phyloP scores from a whole-genome alignment of 1,284 basidiomycete genomes.

The Fomitopsis palustris region DNA sequence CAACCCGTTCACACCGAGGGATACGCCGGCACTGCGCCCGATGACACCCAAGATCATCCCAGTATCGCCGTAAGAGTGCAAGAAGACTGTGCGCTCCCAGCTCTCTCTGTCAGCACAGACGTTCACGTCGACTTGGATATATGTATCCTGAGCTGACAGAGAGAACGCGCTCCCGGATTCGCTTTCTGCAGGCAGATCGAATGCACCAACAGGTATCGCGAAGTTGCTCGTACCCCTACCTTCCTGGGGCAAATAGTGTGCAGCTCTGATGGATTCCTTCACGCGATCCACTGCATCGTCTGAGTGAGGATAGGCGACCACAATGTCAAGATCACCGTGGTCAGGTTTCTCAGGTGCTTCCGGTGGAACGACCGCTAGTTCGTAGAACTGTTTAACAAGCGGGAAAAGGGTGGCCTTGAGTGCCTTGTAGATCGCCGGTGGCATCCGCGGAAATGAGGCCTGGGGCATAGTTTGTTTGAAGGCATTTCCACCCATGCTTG shows the following conservation, averaged over 20 bases:
- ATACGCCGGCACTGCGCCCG: conserved; percentile 46
- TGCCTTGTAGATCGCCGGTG: conserved; percentile 44
- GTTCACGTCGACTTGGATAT: conserved; percentile 57
- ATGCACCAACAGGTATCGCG: conserved; percentile 42
- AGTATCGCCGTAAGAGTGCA: conserved; percentile 63
- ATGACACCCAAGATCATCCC: conserved; percentile 63
- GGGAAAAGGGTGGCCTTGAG: conserved; percentile 44
- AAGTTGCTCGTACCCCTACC: conserved; percentile 60
- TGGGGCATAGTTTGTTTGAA: conserved; percentile 45
- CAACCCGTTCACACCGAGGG: conserved; percentile 49
- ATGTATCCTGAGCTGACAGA: conserved; percentile 25
- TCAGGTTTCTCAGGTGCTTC: conserved; percentile 63
- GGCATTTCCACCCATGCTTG: conserved; percentile 63
- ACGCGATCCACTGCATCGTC: conserved; percentile 39
- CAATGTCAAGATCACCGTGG: conserved; percentile 65
- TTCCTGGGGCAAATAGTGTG: conserved; percentile 40
- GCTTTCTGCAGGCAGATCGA: conserved; percentile 6
- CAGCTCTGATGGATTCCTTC: conserved; percentile 44
- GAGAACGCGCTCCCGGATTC: background rate
- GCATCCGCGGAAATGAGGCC: conserved; percentile 55
- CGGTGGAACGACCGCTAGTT: conserved; percentile 45
- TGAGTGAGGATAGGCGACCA: conserved; percentile 42
- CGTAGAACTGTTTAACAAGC: conserved; percentile 43
- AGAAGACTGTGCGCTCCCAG: conserved; percentile 47
- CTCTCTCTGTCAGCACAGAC: conserved; percentile 49